Evolutionary conservation across 805 yeast species (phyloP).

Genomic region (Tetrapisispora fleetii): DNA sequence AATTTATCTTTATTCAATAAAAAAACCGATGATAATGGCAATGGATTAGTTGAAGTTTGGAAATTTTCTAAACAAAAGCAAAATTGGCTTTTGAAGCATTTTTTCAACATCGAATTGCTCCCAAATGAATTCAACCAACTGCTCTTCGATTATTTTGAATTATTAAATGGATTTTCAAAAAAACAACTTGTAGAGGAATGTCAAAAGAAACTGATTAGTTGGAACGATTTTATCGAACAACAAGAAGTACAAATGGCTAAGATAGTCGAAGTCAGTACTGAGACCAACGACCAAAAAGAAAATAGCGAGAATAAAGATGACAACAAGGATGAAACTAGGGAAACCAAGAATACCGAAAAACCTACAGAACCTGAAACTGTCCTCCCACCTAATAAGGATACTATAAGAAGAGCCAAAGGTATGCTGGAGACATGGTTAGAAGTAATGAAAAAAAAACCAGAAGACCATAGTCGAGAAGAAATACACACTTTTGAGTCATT

Average conservation of each 20-base stretch:
- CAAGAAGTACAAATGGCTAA: constrained; percentile 18
- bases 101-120: constrained; percentile 19
- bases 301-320: constrained; percentile 3
- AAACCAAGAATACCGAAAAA: constrained; percentile 6
- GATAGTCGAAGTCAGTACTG: constrained; percentile 16
- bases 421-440: constrained; percentile 2
- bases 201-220: constrained; percentile 10
- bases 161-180: constrained; percentile 19
- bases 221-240: constrained; percentile 20
- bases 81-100: constrained; percentile 29
- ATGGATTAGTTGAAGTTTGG: constrained; percentile 22
- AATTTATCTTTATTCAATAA: constrained; percentile 1
- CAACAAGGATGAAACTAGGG: constrained; percentile 2
- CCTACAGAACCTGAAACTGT: constrained; percentile 4
- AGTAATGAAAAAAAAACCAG: not conserved
- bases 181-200: constrained; percentile 16
- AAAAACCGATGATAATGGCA: constrained; percentile 7
- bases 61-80: constrained; percentile 31
- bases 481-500: not conserved
- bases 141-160: constrained; percentile 23
- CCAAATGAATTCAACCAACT: constrained; percentile 23
- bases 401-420: not conserved
- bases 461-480: not conserved
- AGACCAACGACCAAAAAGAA: too few species aligned
- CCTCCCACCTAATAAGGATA: constrained; percentile 3